Evolutionary conservation across 495 filamentous ascomycete species (phyloP).

Genomic region (Aspergillus conjunctus): DNA sequence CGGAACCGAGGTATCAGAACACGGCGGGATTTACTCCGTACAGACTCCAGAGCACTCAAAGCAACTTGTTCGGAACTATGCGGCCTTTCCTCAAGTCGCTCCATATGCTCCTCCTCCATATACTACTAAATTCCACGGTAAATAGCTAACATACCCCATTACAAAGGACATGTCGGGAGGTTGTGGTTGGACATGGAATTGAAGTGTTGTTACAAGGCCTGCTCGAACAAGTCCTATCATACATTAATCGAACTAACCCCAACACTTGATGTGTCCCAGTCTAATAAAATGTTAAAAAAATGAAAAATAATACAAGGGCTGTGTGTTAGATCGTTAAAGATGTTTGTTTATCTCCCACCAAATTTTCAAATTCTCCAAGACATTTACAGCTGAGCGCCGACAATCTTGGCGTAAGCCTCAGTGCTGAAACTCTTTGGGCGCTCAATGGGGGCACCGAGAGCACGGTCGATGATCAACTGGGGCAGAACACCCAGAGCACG

Average conservation of each 20-base stretch:
- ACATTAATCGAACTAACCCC: conserved; percentile 44
- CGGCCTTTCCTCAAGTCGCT: not conserved
- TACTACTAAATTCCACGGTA: not conserved
- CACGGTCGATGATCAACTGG: conserved; percentile 99
- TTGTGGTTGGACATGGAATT: conserved; percentile 28
- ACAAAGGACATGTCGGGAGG: not conserved
- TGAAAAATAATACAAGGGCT: conserved; percentile 30
- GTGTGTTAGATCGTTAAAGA: conserved; percentile 24
- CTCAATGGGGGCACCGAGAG: conserved; percentile 71
- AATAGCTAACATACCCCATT: not conserved
- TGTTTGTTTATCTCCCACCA: conserved; percentile 8
- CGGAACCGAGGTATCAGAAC: conserved; percentile 6
- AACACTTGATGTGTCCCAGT: conserved; percentile 40
- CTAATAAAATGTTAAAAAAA: conserved; percentile 33
- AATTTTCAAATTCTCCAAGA: conserved; percentile 21
- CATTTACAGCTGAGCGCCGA: conserved; percentile 83
- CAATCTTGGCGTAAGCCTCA: conserved; percentile 92
- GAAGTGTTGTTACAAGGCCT: conserved; percentile 51
- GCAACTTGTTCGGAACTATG: not conserved
- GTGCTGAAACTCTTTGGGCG: conserved; percentile 97
- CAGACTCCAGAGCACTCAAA: not conserved
- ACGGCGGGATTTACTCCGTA: not conserved
- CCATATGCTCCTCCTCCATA: not conserved
- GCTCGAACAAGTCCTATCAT: conserved; percentile 55
- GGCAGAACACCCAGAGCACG: conserved; percentile 97